Base-by-base conservation (phyloP, 2,329 filamentous ascomycete genomes). In the Botrytis hyacinthi region DNA sequence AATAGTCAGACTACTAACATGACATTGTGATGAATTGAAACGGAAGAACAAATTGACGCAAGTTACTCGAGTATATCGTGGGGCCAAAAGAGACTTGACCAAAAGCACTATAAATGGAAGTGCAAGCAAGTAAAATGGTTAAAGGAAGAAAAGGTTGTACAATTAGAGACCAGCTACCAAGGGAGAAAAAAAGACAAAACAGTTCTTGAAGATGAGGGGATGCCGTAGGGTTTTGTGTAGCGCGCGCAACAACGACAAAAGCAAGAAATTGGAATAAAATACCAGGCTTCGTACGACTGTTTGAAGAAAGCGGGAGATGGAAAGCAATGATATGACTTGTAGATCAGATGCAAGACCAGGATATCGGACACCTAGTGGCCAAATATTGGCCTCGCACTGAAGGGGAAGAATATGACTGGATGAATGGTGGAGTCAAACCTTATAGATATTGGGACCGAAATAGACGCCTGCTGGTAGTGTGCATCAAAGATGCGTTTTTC, bases 111-210 rank as follows among this genome's bases (percentile, higher is more conserved):
- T 72, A 51, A 72, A 72, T 68, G 70, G 59, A 61, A 57, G 40
- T 68, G 62, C 37, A 72, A n/a, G 62, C 66, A 75, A 76, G 65
- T 70, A 72, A 71, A 74, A 75, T 76, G 57, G 75, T 77, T 72
- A 75, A 75, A 73, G 71, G 73, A 77, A 79, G 76, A 77, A 76
- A n/a, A 79, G 78, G 79, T 68, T 72, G 62, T 67, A 72, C 63
- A 68, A 72, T 68, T 80, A 79, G 80, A 81, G 79, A 79, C 80
- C 80, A 81, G 80, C 80, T 80, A 80, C 78, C 79, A 77, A 78
- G 74, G 70, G 42, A 54, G 35, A 74, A 76, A 78, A 78, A 75
- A 67, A 75, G 71, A 75, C 66, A 71, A 70, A 60, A 67, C 42
- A 74, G 74, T 74, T 77, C 74, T 77, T 75, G 70, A 77, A 76